Conservation (phyloP, 2,329 filamentous ascomycete species). For the Hypoxylon rubiginosum region DNA sequence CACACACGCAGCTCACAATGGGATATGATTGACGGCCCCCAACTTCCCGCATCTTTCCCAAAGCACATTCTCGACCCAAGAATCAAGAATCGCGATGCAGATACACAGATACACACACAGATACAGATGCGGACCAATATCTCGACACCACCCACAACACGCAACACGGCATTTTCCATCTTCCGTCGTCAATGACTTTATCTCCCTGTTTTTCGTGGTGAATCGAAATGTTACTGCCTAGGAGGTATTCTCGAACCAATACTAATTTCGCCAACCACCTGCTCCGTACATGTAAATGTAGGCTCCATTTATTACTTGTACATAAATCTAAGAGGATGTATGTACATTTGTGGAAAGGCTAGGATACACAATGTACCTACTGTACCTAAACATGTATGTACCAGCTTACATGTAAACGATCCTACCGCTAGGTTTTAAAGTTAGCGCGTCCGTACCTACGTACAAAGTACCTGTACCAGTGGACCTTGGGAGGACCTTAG, state of each 20-base stretch:
- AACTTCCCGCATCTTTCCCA: constrained; percentile 22
- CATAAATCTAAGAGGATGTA: too few species aligned
- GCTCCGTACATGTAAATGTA: too few species aligned
- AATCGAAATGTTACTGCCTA: too few species aligned
- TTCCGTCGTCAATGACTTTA: constrained; percentile 7
- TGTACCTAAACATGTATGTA: too few species aligned
- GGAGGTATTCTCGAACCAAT: too few species aligned
- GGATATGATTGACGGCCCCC: constrained; percentile 27
- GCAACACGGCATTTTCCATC: constrained; percentile 28
- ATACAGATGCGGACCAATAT: constrained; percentile 26
- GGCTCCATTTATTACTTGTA: too few species aligned
- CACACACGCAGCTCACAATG: constrained; percentile 8
- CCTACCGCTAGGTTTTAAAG: constrained; percentile 31
- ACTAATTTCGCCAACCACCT: too few species aligned
- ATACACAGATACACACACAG: constrained; percentile 9
- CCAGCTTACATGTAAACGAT: constrained; percentile 19
- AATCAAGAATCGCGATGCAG: constrained; percentile 22
- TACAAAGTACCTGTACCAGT: constrained; percentile 12
- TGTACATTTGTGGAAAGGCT: too few species aligned
- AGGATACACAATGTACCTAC: too few species aligned
- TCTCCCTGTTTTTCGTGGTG: too few species aligned
- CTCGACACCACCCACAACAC: constrained; percentile 21
- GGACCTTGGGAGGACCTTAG: constrained; percentile 15
- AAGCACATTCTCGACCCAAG: constrained; percentile 28
- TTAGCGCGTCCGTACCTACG: constrained; percentile 22